Base-by-base conservation (phyloP, 306 rosid genomes). In the Astragalus glycyphyllos region DNA sequence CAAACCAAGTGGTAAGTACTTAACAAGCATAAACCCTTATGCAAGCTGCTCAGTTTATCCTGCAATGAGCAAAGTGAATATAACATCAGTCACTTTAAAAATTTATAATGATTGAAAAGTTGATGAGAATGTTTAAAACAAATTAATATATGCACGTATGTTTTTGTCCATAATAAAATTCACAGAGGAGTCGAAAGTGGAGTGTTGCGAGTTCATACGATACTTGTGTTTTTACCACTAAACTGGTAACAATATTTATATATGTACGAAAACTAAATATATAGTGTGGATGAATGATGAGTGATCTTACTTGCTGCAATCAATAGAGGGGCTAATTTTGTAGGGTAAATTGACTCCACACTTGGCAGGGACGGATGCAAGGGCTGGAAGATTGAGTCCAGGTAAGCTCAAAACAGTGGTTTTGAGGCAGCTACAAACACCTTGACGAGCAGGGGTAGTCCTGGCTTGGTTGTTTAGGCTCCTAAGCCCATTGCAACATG, bases 281-380 rank as follows among this genome's bases (percentile, higher is more conserved):
- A 23, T 26, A 26, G 31, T 26, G 31, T 26, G 3, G 3, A 26
- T 26, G 31, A 35, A 7, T 5, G 2, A 10, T 6, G 70, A 50
- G 45, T 5, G 73, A 8, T 26, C 7, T 1, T 71, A 76, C 74
- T 1, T 62, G 64, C 0, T 23, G 75, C 96, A 87, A 41, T 90
- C 70, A 11, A 84, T 68, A 68, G 65, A 6, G 26, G 81, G 79
- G 79, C 47, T 79, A 65, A 84, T 11, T 63, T 75, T 67, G 81
- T 65, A 84, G 75, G 88, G 84, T 62, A 82, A 34, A 42, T 70
- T 54, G 65, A 82, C 69, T 0, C 82, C 80, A 8, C 84, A 80
- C 44, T 54, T 60, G 20, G 11, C 1, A 12, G 72, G 68, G 34
- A 69, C 23, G 11, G 5, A 1, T 0, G 64, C 35, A 47, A 62